A percentile compares a stretch with the other conserved stretches of the same genome.
These are phyloP conservation scores for Mucor lusitanicus DNA, from an alignment of 371 early-diverging fungal genomes.

Conservation along the genomic window DNA sequence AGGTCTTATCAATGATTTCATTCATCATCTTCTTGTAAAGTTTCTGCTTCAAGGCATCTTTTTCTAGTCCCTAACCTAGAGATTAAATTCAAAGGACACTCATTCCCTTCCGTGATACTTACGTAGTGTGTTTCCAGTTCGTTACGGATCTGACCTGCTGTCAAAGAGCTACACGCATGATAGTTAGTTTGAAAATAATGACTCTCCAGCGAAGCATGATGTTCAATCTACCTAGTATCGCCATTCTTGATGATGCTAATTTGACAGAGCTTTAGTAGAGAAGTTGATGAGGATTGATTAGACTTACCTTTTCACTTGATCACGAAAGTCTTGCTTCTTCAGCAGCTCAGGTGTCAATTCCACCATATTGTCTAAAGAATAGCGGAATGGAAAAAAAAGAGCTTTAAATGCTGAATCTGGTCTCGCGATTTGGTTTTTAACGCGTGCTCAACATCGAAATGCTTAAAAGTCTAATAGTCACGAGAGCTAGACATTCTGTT, in stretches of 20 bases:
- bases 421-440: background rate
- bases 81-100: background rate
- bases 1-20: conserved; percentile 23
- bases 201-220: background rate
- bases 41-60: conserved; percentile 20
- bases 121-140: conserved; percentile 14
- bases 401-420: background rate
- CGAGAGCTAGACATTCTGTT: background rate
- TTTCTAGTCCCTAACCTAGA: conserved; percentile 19
- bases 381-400: background rate
- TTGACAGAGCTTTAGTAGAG: background rate
- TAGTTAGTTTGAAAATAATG: background rate
- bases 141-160: conserved; percentile 6
- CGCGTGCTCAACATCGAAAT: background rate
- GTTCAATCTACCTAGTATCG: background rate
- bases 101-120: background rate
- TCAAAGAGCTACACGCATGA: conserved; percentile 8
- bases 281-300: no score
- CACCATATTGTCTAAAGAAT: background rate
- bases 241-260: conserved; percentile 14
- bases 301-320: conserved; percentile 9
- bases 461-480: background rate
- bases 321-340: background rate
- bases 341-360: conserved; percentile 1
- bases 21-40: conserved; percentile 31